A percentile compares a stretch with the other conserved stretches of the same genome.
phyloP scores from a whole-genome alignment of 129 eudicot genomes.

The Helianthus tuberosus region DNA sequence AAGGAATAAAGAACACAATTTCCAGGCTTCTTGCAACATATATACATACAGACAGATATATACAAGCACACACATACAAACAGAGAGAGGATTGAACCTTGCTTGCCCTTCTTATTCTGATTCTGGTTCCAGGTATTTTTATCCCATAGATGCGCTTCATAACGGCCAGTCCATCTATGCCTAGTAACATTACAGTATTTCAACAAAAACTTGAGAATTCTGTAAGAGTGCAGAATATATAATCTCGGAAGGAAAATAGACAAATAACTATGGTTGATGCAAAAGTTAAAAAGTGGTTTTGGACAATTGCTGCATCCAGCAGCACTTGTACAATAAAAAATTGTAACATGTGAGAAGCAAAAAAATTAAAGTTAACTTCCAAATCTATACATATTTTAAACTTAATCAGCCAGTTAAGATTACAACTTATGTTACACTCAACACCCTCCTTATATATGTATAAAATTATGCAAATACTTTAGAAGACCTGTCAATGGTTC shows the following conservation, averaged over 20 bases:
- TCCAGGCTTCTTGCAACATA: slow-evolving; percentile 13
- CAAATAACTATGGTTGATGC: slow-evolving; percentile 8
- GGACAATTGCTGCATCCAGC: slow-evolving; percentile 6
- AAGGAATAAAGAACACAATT: slow-evolving; percentile 11
- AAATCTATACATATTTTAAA: neutral
- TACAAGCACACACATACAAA: neutral
- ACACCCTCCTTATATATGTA: no score
- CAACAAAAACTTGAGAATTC: slow-evolving; percentile 31
- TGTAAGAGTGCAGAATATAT: slow-evolving; percentile 1
- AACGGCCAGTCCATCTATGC: slow-evolving; percentile 99
- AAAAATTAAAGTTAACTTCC: neutral
- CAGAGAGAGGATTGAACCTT: slow-evolving; percentile 54
- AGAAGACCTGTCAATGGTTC: neutral
- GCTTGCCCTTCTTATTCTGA: slow-evolving; percentile 97
- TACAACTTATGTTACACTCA: neutral
- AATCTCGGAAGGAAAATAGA: slow-evolving; percentile 10
- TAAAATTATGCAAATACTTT: neutral
- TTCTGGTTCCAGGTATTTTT: slow-evolving; percentile 99
- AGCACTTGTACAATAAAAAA: slow-evolving; percentile 10
- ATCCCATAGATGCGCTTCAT: slow-evolving; percentile 99
- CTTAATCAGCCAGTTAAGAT: neutral
- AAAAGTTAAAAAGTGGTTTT: slow-evolving; percentile 16
- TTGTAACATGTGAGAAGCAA: slow-evolving; percentile 19
- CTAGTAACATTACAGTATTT: slow-evolving; percentile 40
- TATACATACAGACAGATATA: neutral